These are phyloP conservation scores for Bigelowiella natans DNA, from an alignment of 78 protist species.

Conservation along the genomic window DNA sequence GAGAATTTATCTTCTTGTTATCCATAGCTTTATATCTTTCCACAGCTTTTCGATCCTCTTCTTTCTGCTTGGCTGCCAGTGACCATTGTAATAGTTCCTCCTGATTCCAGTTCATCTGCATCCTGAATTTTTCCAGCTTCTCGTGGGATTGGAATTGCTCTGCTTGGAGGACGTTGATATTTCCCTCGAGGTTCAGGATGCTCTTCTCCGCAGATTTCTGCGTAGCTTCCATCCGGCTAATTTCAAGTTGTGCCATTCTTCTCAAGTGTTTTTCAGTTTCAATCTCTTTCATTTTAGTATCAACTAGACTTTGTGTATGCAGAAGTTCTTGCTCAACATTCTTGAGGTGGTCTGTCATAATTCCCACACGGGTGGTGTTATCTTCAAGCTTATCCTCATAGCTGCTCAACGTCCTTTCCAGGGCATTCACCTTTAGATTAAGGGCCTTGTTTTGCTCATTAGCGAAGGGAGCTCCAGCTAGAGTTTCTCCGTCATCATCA, in stretches of 20 bases:
- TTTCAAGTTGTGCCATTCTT: neutral
- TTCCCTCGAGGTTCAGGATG: too few relatives aligned
- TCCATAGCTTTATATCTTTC: neutral
- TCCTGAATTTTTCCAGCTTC: neutral
- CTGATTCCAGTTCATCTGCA: slow-evolving; percentile 4
- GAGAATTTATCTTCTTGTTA: neutral
- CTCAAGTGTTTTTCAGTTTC: neutral
- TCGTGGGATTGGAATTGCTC: neutral
- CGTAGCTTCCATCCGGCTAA: neutral
- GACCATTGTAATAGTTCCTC: slow-evolving; percentile 1
- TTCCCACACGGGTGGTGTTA: neutral
- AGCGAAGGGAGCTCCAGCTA: neutral
- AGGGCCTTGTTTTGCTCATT: neutral
- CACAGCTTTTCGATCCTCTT: neutral
- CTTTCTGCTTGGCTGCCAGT: slow-evolving; percentile 6
- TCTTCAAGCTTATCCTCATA: neutral
- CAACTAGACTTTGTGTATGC: neutral
- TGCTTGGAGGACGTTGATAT: neutral
- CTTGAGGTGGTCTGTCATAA: neutral
- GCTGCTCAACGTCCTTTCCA: neutral
- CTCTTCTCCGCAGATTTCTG: neutral
- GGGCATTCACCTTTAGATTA: neutral
- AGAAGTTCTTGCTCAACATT: neutral
- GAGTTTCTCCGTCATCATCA: neutral
- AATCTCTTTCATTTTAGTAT: neutral